Percentiles rank a stretch among this genome's conserved stretches.
These are phyloP conservation scores for Trametes sanguinea DNA, from an alignment of 768 basidiomycete genomes.

Conservation along the genomic window DNA sequence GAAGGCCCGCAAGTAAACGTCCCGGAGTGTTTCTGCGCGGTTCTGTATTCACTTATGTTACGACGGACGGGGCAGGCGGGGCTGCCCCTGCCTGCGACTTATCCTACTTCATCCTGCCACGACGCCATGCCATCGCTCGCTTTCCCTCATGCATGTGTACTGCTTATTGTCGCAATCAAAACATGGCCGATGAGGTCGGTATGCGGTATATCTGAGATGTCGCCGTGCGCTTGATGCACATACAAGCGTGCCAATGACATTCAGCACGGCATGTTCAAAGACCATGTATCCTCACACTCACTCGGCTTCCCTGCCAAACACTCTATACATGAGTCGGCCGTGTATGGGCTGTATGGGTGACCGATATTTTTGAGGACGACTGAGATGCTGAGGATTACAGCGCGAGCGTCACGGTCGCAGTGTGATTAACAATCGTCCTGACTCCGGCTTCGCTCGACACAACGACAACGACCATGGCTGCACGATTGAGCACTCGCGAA, in stretches of 20 bases:
- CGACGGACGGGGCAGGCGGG: conserved; percentile 18
- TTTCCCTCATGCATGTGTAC: conserved; percentile 33
- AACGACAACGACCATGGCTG: conserved; percentile 22
- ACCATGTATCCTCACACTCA: too few relatives aligned
- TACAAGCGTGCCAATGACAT: too few relatives aligned
- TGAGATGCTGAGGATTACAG: background rate
- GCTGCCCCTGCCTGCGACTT: conserved; percentile 7
- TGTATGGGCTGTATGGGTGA: background rate
- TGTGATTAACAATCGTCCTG: too few relatives aligned
- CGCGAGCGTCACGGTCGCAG: background rate
- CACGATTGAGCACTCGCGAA: conserved; percentile 23
- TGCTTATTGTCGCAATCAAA: conserved; percentile 31
- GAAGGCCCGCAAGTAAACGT: conserved; percentile 38
- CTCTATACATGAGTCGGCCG: background rate
- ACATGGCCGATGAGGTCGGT: conserved; percentile 32
- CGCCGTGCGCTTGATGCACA: too few relatives aligned
- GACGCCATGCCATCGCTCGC: conserved; percentile 30
- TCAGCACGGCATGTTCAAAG: too few relatives aligned
- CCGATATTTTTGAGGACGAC: background rate
- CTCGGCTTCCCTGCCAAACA: too few relatives aligned
- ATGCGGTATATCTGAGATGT: conserved; percentile 20
- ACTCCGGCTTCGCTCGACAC: background rate
- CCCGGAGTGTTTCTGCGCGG: conserved; percentile 3
- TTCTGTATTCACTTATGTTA: conserved; percentile 21
- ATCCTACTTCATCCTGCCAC: conserved; percentile 21